These are phyloP conservation scores for Wilcoxina mikolae DNA, from an alignment of 495 filamentous ascomycete species.

Conservation along the genomic window DNA sequence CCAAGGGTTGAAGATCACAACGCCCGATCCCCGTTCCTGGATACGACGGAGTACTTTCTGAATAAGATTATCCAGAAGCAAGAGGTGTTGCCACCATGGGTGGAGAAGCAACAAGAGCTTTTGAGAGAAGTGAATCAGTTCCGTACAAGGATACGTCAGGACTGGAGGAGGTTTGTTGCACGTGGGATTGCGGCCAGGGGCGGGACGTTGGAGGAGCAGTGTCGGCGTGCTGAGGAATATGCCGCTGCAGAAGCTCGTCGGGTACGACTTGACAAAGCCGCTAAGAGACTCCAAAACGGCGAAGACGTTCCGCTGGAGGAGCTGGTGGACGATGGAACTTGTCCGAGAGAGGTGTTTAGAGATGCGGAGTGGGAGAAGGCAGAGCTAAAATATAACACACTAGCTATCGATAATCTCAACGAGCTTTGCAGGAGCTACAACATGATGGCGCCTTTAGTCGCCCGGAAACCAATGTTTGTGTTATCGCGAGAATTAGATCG, in stretches of 20 bases:
- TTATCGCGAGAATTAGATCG: constrained; percentile 66
- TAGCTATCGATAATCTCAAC: constrained; percentile 70
- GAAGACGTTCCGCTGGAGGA: constrained; percentile 31
- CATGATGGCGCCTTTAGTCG: constrained; percentile 77
- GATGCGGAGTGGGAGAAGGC: constrained; percentile 51
- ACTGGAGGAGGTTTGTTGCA: constrained; percentile 80
- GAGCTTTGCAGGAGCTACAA: constrained; percentile 76
- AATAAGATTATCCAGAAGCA: constrained; percentile 97
- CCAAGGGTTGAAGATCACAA: constrained; percentile 63
- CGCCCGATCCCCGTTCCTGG: constrained; percentile 75
- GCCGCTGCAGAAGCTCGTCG: constrained; percentile 50
- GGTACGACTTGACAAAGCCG: constrained; percentile 27
- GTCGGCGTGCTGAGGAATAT: constrained; percentile 54
- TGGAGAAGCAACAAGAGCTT: constrained; percentile 94
- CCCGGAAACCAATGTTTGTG: constrained; percentile 83
- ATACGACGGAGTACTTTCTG: constrained; percentile 96
- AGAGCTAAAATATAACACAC: constrained; percentile 61
- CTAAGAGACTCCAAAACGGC: constrained; percentile 35
- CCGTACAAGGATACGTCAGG: constrained; percentile 53
- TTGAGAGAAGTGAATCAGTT: constrained; percentile 53
- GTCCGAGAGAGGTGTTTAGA: constrained; percentile 36
- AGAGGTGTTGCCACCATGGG: constrained; percentile 73
- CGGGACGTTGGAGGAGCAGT: constrained; percentile 61
- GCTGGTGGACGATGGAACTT: constrained; percentile 27
- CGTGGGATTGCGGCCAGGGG: constrained; percentile 65